These are phyloP conservation scores for Oenanthe sinensis DNA, from an alignment of 129 eudicot species.

Conservation along the genomic window DNA sequence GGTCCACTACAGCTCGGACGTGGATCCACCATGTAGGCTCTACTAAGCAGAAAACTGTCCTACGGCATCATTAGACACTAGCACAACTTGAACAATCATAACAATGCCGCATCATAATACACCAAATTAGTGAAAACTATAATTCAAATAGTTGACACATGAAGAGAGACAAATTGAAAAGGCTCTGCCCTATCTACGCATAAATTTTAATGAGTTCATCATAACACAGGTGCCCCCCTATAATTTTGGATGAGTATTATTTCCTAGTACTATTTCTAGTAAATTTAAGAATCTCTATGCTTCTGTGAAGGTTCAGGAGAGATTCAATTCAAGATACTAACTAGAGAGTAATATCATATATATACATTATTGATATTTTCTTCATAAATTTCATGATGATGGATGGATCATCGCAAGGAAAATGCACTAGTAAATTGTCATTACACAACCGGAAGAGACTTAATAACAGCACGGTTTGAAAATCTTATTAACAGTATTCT, in stretches of 20 bases:
- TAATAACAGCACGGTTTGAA: background rate
- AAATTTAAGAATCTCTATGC: background rate
- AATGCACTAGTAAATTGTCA: background rate
- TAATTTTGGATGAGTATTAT: background rate
- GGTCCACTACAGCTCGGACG: conserved; percentile 16
- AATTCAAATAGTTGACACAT: background rate
- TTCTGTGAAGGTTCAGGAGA: background rate
- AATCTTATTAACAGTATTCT: background rate
- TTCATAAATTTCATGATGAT: background rate
- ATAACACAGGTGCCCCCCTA: background rate
- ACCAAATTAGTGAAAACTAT: conserved; percentile 2
- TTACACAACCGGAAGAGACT: background rate
- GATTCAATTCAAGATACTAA: background rate
- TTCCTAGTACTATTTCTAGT: background rate
- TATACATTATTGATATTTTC: background rate
- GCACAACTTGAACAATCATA: conserved; percentile 10
- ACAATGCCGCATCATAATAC: background rate
- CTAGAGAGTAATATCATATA: background rate
- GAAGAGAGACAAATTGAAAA: background rate
- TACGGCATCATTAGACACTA: conserved; percentile 5
- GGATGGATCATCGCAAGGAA: background rate
- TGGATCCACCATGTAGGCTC: conserved; percentile 10
- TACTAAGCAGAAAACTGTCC: background rate
- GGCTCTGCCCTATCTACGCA: background rate
- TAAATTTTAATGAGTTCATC: background rate